These are phyloP conservation scores for Spathaspora jeffriesii DNA, from an alignment of 1,139 yeast species.

Conservation along the genomic window DNA sequence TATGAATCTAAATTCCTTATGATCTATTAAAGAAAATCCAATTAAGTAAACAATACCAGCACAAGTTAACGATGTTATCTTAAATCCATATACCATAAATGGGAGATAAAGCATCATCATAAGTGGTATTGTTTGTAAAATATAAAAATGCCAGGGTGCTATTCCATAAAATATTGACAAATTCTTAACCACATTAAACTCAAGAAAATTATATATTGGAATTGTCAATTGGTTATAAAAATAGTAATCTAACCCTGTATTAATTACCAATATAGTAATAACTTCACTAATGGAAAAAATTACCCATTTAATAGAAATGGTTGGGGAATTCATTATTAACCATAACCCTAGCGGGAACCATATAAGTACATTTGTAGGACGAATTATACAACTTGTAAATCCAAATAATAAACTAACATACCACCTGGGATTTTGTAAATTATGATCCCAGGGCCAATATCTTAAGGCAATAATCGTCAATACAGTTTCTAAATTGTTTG, in stretches of 20 bases:
- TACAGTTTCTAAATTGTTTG: constrained; percentile 79
- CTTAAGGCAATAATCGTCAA: constrained; percentile 70
- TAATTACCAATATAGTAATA: constrained; percentile 28
- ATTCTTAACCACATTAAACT: constrained; percentile 73
- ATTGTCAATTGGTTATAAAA: constrained; percentile 62
- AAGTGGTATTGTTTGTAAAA: constrained; percentile 81
- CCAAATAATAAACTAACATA: constrained; percentile 42
- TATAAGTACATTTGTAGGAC: constrained; percentile 82
- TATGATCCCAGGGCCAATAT: constrained; percentile 67
- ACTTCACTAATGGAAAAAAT: constrained; percentile 15
- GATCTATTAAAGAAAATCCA: constrained; percentile 66
- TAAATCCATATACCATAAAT: constrained; percentile 31
- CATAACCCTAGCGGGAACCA: constrained; percentile 65
- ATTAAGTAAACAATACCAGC: constrained; percentile 70
- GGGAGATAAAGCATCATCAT: constrained; percentile 71
- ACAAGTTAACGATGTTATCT: constrained; percentile 69
- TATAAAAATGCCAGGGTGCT: constrained; percentile 84
- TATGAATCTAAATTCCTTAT: constrained; percentile 92
- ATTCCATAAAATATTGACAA: constrained; percentile 84
- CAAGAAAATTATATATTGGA: constrained; percentile 70
- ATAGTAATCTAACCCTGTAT: constrained; percentile 50
- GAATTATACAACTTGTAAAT: constrained; percentile 58
- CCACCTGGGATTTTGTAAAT: constrained; percentile 11
- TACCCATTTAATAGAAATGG: constrained; percentile 12
- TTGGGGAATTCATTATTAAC: constrained; percentile 7